A percentile compares a stretch with the other conserved stretches of the same genome.
phyloP scores from a whole-genome alignment of 805 yeast genomes.

The Alloascoidea africana region DNA sequence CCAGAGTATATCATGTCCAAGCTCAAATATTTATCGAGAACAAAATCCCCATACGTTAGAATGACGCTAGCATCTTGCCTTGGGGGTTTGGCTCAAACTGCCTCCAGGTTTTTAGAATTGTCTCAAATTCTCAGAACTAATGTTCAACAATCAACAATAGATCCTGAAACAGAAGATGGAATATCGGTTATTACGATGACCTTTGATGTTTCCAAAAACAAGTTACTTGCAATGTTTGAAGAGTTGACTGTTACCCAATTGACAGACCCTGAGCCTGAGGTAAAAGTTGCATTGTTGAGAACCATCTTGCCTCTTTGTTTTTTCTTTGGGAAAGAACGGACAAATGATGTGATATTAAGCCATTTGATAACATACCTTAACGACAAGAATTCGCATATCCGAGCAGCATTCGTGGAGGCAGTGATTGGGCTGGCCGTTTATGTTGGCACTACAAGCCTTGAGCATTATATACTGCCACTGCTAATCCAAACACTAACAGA shows the following conservation, averaged over 20 bases:
- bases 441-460: conserved; percentile 70
- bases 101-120: conserved; percentile 51
- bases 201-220: conserved; percentile 22
- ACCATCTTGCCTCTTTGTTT: conserved; percentile 68
- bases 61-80: conserved; percentile 58
- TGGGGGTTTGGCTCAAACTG: conserved; percentile 53
- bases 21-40: conserved; percentile 27
- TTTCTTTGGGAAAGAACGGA: conserved; percentile 73
- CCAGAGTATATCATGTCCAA: conserved; percentile 75
- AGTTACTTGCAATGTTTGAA: conserved; percentile 42
- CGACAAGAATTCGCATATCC: conserved; percentile 52
- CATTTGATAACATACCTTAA: conserved; percentile 87
- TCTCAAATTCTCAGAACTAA: conserved; percentile 27
- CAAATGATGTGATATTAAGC: conserved; percentile 78
- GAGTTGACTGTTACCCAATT: conserved; percentile 46
- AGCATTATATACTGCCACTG: conserved; percentile 78
- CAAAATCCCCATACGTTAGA: conserved; percentile 33
- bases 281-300: conserved; percentile 51
- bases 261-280: conserved; percentile 53
- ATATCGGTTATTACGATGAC: conserved; percentile 17
- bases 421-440: conserved; percentile 63
- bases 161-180: conserved; percentile 30
- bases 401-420: conserved; percentile 57
- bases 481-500: conserved; percentile 73
- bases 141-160: conserved; percentile 18